Percentiles rank a stretch among this genome's conserved stretches.
Evolutionary conservation across 2,329 filamentous ascomycete species (phyloP).

Genomic region (Scolecobasidium constrictum): DNA sequence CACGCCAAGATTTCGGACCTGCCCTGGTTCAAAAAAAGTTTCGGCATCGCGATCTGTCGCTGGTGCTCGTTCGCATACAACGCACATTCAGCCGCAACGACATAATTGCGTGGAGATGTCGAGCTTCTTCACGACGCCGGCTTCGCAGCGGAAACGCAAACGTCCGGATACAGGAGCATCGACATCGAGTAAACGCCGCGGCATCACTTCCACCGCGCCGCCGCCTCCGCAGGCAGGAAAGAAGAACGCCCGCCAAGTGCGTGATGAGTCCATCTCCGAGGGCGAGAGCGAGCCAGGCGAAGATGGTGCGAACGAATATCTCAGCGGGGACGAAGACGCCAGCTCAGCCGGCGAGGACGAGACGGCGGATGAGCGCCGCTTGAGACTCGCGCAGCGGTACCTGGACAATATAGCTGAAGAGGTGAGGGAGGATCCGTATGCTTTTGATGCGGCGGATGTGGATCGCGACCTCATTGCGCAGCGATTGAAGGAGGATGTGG

Average conservation of each 20-base stretch:
- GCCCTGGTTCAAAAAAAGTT: too few species aligned
- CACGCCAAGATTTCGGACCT: too few species aligned
- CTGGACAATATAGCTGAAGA: constrained; percentile 81
- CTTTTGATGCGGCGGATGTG: constrained; percentile 89
- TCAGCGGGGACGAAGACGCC: constrained; percentile 25
- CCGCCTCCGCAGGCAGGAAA: constrained; percentile 26
- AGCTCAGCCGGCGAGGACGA: constrained; percentile 69
- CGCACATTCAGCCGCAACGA: too few species aligned
- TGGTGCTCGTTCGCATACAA: too few species aligned
- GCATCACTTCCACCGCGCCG: constrained; percentile 33
- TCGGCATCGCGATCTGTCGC: too few species aligned
- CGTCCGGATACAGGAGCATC: constrained; percentile 39
- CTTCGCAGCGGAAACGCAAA: constrained; percentile 85
- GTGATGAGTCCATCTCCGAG: constrained; percentile 77
- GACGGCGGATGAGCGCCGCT: constrained; percentile 77
- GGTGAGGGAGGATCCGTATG: constrained; percentile 53
- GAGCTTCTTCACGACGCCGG: constrained; percentile 88
- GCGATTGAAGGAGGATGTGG: constrained; percentile 79
- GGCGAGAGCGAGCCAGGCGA: constrained; percentile 62
- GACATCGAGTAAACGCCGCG: constrained; percentile 49
- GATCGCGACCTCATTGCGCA: constrained; percentile 88
- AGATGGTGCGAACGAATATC: constrained; percentile 28
- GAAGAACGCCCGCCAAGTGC: constrained; percentile 18
- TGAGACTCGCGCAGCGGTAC: constrained; percentile 84
- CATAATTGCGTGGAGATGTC: too few species aligned